A percentile compares a stretch with the other conserved stretches of the same genome.
phyloP scores from a whole-genome alignment of 257 asterid genomes.

The Phtheirospermum japonicum region DNA sequence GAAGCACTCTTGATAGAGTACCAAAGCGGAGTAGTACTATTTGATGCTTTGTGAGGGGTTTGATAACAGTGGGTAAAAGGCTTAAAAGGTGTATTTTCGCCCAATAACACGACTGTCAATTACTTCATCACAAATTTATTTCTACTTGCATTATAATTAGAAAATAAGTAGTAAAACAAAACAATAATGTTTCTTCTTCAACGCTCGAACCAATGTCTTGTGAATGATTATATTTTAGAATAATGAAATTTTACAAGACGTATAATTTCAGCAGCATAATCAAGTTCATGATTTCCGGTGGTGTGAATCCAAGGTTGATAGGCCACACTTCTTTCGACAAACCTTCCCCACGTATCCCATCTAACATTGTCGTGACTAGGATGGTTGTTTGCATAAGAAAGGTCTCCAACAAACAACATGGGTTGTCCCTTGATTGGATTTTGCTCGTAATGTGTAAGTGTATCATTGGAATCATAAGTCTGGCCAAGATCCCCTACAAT shows the following conservation, averaged over 20 bases:
- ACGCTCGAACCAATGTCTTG: no score
- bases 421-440: constrained; percentile 72
- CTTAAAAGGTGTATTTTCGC: constrained; percentile 78
- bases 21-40: constrained; percentile 73
- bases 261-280: no score
- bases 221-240: no score
- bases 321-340: constrained; percentile 76
- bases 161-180: no score
- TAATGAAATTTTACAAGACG: constrained; percentile 29
- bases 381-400: constrained; percentile 77
- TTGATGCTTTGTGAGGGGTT: constrained; percentile 58
- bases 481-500: constrained; percentile 85
- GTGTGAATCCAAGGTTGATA: no score
- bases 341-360: constrained; percentile 95
- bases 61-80: constrained; percentile 71
- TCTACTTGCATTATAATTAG: no score
- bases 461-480: constrained; percentile 65
- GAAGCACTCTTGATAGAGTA: constrained; percentile 94
- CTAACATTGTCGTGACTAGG: constrained; percentile 72
- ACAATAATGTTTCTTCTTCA: no score
- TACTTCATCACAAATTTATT: no score
- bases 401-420: constrained; percentile 76
- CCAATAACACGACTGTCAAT: constrained; percentile 57
- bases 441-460: constrained; percentile 69
- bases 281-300: no score